Conservation (phyloP, 2,329 filamentous ascomycete genomes). For the Alternaria triticina region DNA sequence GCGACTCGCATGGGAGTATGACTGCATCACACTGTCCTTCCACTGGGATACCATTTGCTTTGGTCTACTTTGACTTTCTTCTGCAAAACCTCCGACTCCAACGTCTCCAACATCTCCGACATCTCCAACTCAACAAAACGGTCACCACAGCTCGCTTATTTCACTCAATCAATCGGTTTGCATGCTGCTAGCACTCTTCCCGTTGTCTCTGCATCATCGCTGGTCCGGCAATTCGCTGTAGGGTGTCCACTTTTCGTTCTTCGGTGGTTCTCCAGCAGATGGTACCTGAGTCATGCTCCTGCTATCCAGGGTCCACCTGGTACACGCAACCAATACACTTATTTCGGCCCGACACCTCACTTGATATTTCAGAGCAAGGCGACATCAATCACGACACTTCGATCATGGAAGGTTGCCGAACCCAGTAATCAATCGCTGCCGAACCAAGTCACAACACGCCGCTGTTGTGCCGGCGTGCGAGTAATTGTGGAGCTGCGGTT, state of each 20-base stretch:
- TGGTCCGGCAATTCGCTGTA: constrained; percentile 3
- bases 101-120: not conserved
- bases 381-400: constrained; percentile 3
- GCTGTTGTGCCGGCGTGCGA: constrained; percentile 1
- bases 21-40: not conserved
- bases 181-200: constrained; percentile 4
- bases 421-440: not conserved
- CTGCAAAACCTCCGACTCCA: not conserved
- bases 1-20: not conserved
- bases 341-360: constrained; percentile 5
- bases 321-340: constrained; percentile 2
- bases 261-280: constrained; percentile 15
- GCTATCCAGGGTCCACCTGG: constrained; percentile 3
- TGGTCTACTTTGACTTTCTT: not conserved
- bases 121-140: not conserved
- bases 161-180: constrained; percentile 2
- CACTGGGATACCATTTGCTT: not conserved
- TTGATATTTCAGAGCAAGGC: not conserved
- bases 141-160: not conserved
- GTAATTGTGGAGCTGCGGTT: not conserved
- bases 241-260: constrained; percentile 11
- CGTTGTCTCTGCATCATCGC: constrained; percentile 8
- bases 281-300: constrained; percentile 12
- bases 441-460: constrained; percentile 2
- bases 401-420: constrained; percentile 3